Evolutionary conservation across 169 alveolate genomes (phyloP).

Genomic region (Cryptosporidium bovis): DNA sequence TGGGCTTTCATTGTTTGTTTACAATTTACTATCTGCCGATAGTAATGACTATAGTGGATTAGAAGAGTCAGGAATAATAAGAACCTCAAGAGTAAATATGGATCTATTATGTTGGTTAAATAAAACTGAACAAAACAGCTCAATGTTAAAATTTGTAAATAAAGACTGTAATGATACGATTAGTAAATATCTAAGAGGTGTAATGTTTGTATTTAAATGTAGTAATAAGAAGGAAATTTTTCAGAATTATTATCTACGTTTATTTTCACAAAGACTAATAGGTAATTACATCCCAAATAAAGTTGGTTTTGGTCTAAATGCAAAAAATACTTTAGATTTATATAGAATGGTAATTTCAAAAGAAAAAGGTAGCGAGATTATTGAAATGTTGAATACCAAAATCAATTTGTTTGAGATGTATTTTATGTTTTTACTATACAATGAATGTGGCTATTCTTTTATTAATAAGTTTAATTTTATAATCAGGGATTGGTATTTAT

Average conservation of each 20-base stretch:
- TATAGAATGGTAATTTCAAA: not conserved
- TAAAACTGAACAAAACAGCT: not conserved
- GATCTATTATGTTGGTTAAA: conserved; percentile 34
- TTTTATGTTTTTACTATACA: conserved; percentile 40
- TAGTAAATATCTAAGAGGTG: conserved; percentile 18
- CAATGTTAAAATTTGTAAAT: not conserved
- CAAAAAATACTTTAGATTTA: not conserved
- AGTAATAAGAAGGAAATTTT: conserved; percentile 42
- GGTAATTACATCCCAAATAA: conserved; percentile 2
- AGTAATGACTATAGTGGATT: not conserved
- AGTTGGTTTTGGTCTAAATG: conserved; percentile 28
- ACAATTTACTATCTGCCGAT: conserved; percentile 8
- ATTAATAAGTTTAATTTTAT: conserved; percentile 44
- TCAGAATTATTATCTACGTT: conserved; percentile 20
- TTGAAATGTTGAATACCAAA: conserved; percentile 20
- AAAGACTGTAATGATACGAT: not conserved
- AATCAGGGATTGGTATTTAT: conserved; percentile 36
- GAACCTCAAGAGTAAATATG: conserved; percentile 32
- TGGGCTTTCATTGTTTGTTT: conserved; percentile 40
- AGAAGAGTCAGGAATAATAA: not conserved
- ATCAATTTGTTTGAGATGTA: conserved; percentile 33
- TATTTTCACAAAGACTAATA: conserved; percentile 23
- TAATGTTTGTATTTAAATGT: conserved; percentile 30
- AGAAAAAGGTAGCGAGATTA: not conserved
- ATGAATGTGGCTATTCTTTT: conserved; percentile 61